Conservation (phyloP, 495 filamentous ascomycete species). For the Astrocystis sublimbata region DNA sequence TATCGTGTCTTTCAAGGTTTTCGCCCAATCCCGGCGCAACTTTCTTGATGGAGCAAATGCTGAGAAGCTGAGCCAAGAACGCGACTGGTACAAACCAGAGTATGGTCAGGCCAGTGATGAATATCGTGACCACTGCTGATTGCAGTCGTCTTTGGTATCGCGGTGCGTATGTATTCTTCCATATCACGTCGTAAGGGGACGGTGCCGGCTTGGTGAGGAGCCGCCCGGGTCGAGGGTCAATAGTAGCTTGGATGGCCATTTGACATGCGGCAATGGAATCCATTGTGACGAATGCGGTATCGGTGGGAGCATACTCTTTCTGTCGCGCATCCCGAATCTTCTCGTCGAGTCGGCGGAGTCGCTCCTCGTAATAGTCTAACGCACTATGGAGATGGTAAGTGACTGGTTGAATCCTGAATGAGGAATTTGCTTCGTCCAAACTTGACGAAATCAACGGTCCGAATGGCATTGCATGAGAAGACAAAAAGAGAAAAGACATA, state of each 20-base stretch:
- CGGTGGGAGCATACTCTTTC: constrained; percentile 75
- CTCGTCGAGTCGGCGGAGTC: constrained; percentile 78
- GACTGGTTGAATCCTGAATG: neutral
- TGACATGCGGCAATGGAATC: constrained; percentile 89
- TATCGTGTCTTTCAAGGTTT: constrained; percentile 62
- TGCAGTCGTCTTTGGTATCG: constrained; percentile 69
- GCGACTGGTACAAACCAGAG: constrained; percentile 87
- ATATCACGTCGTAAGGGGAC: constrained; percentile 84
- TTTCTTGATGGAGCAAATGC: constrained; percentile 72
- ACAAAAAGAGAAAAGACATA: neutral
- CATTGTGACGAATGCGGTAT: constrained; percentile 95
- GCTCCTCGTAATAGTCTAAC: constrained; percentile 90
- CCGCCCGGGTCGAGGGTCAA: constrained; percentile 83
- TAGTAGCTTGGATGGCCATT: constrained; percentile 89
- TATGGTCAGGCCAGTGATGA: constrained; percentile 78
- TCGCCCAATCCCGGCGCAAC: constrained; percentile 71
- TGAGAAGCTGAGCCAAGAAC: constrained; percentile 75
- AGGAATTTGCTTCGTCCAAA: neutral
- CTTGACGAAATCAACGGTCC: no score
- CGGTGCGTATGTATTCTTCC: constrained; percentile 90
- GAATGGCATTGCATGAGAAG: neutral
- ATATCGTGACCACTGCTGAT: constrained; percentile 77
- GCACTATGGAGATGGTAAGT: constrained; percentile 43
- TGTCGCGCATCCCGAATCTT: constrained; percentile 67
- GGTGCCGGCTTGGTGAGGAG: constrained; percentile 85